Base-by-base conservation (phyloP, 257 asterid species). In the Verbascum thapsus region DNA sequence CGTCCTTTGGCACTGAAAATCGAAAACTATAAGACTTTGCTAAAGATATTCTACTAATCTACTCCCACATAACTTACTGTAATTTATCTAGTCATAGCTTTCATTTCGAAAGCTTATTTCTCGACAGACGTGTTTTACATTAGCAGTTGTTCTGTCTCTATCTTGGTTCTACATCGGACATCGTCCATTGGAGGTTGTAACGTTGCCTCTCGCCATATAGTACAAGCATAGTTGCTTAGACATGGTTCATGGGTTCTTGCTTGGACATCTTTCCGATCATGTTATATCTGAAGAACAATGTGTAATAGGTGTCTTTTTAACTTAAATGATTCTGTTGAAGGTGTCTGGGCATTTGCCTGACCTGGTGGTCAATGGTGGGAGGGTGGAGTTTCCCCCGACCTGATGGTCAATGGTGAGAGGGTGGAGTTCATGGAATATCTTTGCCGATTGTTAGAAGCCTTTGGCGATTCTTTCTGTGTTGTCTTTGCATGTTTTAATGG, bases 251-350 rank as follows among this genome's bases (percentile, higher is more conserved):
- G 69, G 72, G 75, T 58, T 74, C 73, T 72, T 78, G 73, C 79
- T 69, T 75, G 83, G 80, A 73, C 66, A 68, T 73, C 76, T 69
- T 64, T 77, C 66, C 74, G 70, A 70, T 81, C 83, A 60, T 89
- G 71, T 81, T 78, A 74, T 83, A 55, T 83, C 67, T 75, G 80
- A 79, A 83, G 91, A 83, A 78, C 60, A 53, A 63, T 75, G 64
- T 67, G 70, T 49, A 79, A 70, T 74, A 77, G 83, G 82, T 72
- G 70, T 60, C 34, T 61, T 65, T 77, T 91, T 91, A 88, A 91
- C 95, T 86, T 78, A 83, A 83, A 86, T 83, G 88, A 81, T 88
- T 88, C 85, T 88, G 80, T 91, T 91, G 96, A 91, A 87, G 96
- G 98, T 88, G 81, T 82, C 73, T 81, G 86, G 95, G 81, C 74